Conservation (phyloP, 2,329 filamentous ascomycete genomes). For the Cadophora luteo-olivacea region DNA sequence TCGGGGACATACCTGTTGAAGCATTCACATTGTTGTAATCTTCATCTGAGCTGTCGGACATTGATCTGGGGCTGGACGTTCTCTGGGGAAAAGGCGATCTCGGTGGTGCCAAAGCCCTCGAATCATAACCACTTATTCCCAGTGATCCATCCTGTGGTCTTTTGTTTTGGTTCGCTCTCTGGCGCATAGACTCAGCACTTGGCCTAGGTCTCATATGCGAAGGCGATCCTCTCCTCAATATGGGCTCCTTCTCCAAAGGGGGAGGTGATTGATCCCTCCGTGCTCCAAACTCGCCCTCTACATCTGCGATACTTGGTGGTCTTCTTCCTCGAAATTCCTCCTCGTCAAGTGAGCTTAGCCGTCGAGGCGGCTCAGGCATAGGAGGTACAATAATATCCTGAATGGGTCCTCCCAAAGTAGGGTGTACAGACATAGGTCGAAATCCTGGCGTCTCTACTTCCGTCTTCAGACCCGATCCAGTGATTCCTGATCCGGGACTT, state of each 20-base stretch:
- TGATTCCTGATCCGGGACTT: constrained; percentile 39
- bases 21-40: constrained; percentile 62
- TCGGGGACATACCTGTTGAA: constrained; percentile 68
- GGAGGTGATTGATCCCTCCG: constrained; percentile 65
- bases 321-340: constrained; percentile 39
- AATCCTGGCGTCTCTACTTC: constrained; percentile 59
- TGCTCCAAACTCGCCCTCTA: constrained; percentile 52
- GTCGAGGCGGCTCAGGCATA: constrained; percentile 16
- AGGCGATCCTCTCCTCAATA: constrained; percentile 29
- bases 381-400: constrained; percentile 14
- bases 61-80: constrained; percentile 66
- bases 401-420: constrained; percentile 65
- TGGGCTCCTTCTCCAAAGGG: constrained; percentile 50
- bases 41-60: constrained; percentile 73
- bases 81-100: constrained; percentile 51
- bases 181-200: constrained; percentile 41
- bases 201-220: constrained; percentile 34
- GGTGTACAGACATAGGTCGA: constrained; percentile 77
- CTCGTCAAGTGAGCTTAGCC: constrained; percentile 34
- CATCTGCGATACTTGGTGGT: constrained; percentile 27
- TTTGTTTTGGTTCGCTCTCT: constrained; percentile 31
- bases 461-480: constrained; percentile 54
- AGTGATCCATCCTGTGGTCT: constrained; percentile 37
- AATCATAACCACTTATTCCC: constrained; percentile 44
- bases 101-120: constrained; percentile 52